phyloP scores from a whole-genome alignment of 306 rosid species.

The Lathyrus sativus region DNA sequence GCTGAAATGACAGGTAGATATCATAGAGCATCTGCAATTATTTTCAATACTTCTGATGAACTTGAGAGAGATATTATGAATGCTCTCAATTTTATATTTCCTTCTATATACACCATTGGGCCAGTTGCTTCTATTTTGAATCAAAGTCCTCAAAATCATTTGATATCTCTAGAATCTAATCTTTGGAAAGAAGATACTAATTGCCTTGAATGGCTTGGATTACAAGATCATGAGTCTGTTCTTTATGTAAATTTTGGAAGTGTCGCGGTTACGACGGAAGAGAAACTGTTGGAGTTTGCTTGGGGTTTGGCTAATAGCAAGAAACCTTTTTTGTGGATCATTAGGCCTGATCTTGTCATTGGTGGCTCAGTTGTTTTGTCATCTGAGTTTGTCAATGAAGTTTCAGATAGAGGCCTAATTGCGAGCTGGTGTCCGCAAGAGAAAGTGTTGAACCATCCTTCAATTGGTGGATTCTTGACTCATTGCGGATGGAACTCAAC shows the following conservation, averaged over 20 bases:
- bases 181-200: conserved; percentile 7
- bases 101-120: neutral
- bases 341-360: conserved; percentile 6
- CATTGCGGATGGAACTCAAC: conserved; percentile 47
- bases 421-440: conserved; percentile 44
- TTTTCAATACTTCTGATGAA: conserved; percentile 17
- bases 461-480: conserved; percentile 36
- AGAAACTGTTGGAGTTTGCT: conserved; percentile 4
- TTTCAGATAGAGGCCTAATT: neutral
- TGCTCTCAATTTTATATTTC: neutral
- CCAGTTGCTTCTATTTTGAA: conserved; percentile 7
- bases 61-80: conserved; percentile 23
- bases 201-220: conserved; percentile 23
- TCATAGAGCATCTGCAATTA: conserved; percentile 12
- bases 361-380: neutral
- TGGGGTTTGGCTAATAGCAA: conserved; percentile 10
- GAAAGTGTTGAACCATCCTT: conserved; percentile 37
- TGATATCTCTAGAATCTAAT: neutral
- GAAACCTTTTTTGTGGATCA: neutral
- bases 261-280: neutral
- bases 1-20: neutral
- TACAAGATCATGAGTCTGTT: neutral
- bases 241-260: conserved; percentile 16
- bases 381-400: neutral
- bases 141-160: neutral